A percentile compares a stretch with the other conserved stretches of the same genome.
Conservation (phyloP, 495 filamentous ascomycete genomes). For the Apodospora peruviana region DNA sequence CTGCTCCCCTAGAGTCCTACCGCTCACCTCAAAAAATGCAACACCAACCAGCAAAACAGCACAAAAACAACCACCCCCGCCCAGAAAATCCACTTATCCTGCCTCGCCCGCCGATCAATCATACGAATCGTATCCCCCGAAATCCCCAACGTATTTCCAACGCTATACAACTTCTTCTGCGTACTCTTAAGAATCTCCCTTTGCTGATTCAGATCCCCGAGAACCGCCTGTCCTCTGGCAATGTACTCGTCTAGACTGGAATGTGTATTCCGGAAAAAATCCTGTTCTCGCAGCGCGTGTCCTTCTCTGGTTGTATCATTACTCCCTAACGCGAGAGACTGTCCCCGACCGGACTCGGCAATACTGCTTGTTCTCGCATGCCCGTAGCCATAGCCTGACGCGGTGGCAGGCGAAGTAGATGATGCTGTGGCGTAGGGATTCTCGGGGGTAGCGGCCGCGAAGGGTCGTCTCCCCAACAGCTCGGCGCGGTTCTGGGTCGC, state of each 20-base stretch:
- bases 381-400: constrained; percentile 22
- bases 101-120: constrained; percentile 82
- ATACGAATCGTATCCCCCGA: constrained; percentile 95
- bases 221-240: constrained; percentile 80
- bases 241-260: constrained; percentile 88
- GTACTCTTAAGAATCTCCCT: constrained; percentile 91
- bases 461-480: constrained; percentile 84
- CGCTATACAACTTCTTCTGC: constrained; percentile 82
- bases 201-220: constrained; percentile 85
- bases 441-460: constrained; percentile 81
- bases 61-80: constrained; percentile 85
- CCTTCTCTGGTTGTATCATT: constrained; percentile 63
- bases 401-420: constrained; percentile 5
- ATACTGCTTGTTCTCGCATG: constrained; percentile 26
- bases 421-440: constrained; percentile 80
- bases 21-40: constrained; percentile 69
- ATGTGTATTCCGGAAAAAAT: constrained; percentile 74
- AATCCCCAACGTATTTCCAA: constrained; percentile 89
- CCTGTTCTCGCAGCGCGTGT: constrained; percentile 86
- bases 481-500: constrained; percentile 72
- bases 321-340: constrained; percentile 45
- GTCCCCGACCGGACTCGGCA: constrained; percentile 12
- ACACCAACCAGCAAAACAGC: constrained; percentile 79
- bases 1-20: background rate
- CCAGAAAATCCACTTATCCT: constrained; percentile 99